Percentiles rank a stretch among this genome's conserved stretches.
Conservation (phyloP, 2,329 filamentous ascomycete species). For the Helotiales sp. region DNA sequence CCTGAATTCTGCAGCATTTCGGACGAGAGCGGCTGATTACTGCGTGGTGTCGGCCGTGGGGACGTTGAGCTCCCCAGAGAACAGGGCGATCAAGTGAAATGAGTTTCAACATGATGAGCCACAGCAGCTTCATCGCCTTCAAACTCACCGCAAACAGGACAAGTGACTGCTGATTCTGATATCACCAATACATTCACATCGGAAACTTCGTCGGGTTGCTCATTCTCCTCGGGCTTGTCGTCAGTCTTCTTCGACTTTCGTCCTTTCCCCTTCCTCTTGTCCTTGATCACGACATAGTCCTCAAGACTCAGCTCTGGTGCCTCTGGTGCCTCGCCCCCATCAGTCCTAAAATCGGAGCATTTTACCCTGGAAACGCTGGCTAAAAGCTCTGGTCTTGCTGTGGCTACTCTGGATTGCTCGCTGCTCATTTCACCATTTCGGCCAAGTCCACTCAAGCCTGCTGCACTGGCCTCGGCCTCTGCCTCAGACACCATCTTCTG, state of each 20-base stretch:
- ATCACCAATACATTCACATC: background rate
- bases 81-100: slow-evolving; percentile 27
- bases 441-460: slow-evolving; percentile 20
- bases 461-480: slow-evolving; percentile 12
- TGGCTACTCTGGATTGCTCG: background rate
- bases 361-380: slow-evolving; percentile 1
- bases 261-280: slow-evolving; percentile 8
- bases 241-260: background rate
- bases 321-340: slow-evolving; percentile 19
- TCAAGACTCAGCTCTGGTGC: slow-evolving; percentile 16
- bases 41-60: no score
- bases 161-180: slow-evolving; percentile 3
- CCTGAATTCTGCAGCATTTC: no score
- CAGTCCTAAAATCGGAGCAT: slow-evolving; percentile 22
- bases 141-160: slow-evolving; percentile 34
- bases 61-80: no score
- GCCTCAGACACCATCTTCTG: slow-evolving; percentile 30
- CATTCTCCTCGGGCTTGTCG: background rate
- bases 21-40: no score
- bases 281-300: slow-evolving; percentile 26
- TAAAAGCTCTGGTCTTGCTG: background rate
- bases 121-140: slow-evolving; percentile 33
- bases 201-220: background rate
- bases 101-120: slow-evolving; percentile 31
- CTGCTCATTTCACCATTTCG: slow-evolving; percentile 18